Evolutionary conservation across 108 stramenopile genomes (phyloP).

Genomic region (Pseudonitzschia multistriata): DNA sequence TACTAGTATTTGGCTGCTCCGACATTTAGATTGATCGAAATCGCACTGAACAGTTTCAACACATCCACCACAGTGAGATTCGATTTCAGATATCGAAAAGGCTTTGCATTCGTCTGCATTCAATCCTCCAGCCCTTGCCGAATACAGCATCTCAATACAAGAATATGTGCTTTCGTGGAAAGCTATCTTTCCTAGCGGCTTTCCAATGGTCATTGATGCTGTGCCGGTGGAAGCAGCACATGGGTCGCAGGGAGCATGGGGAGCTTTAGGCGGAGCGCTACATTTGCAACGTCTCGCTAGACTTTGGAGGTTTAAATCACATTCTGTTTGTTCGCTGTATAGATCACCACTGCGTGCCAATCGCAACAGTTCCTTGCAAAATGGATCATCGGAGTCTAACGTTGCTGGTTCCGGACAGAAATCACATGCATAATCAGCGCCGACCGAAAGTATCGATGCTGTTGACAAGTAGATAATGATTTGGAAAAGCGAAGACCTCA

Average conservation of each 20-base stretch:
- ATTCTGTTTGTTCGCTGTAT: conserved; percentile 1
- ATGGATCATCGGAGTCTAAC: background rate
- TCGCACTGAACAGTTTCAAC: background rate
- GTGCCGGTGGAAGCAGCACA: background rate
- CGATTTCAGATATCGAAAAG: background rate
- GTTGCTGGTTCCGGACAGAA: conserved; percentile 5
- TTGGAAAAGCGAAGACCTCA: background rate
- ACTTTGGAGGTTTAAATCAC: conserved; percentile 3
- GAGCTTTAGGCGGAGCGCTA: background rate
- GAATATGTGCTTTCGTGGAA: background rate
- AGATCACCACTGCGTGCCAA: background rate
- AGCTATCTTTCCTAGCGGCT: background rate
- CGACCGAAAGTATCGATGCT: conserved; percentile 1
- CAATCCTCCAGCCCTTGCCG: conserved; percentile 7
- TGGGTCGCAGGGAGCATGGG: background rate
- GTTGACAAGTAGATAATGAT: background rate
- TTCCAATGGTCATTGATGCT: background rate
- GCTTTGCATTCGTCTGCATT: background rate
- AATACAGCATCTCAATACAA: conserved; percentile 10
- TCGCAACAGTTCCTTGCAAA: background rate
- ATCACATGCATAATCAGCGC: background rate
- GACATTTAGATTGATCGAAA: background rate
- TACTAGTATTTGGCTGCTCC: conserved; percentile 1
- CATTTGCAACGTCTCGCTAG: conserved; percentile 7
- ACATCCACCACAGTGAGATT: background rate